phyloP scores from a whole-genome alignment of 176 grass and related monocot species.

The Lolium perenne region DNA sequence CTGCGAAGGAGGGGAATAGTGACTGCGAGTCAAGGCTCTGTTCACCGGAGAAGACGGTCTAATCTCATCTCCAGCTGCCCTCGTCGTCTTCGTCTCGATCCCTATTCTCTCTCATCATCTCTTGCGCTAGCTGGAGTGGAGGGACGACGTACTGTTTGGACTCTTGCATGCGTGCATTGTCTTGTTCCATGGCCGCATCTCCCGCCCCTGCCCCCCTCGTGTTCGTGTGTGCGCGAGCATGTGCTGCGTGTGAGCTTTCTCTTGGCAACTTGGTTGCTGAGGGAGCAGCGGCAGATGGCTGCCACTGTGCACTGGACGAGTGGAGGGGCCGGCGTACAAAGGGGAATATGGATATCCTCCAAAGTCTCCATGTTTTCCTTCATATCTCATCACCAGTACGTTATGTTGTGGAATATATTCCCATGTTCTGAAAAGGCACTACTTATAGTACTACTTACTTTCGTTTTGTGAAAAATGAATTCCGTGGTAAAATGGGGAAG shows the following conservation, averaged over 20 bases:
- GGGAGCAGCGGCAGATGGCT: background rate
- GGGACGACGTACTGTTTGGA: constrained; percentile 3
- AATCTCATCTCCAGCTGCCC: background rate
- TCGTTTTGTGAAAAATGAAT: no score
- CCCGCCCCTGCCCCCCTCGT: background rate
- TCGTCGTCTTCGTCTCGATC: background rate
- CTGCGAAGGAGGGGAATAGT: constrained; percentile 5
- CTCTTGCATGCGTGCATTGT: constrained; percentile 11
- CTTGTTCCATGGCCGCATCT: constrained; percentile 25
- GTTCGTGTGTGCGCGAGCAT: background rate
- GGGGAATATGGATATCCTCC: background rate
- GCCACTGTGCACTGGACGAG: background rate
- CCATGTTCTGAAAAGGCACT: no score
- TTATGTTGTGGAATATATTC: no score
- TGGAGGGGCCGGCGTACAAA: background rate
- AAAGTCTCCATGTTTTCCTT: background rate
- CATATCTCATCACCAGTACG: no score
- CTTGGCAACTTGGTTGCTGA: constrained; percentile 13
- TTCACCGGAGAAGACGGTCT: constrained; percentile 1
- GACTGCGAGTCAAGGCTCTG: constrained; percentile 31
- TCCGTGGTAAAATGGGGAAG: no score
- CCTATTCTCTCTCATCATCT: background rate
- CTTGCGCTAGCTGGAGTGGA: background rate
- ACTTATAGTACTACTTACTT: no score
- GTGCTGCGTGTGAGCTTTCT: background rate